phyloP scores from a whole-genome alignment of 192 early-diverging fungal species.

The Thoreauomyces humboldtii region DNA sequence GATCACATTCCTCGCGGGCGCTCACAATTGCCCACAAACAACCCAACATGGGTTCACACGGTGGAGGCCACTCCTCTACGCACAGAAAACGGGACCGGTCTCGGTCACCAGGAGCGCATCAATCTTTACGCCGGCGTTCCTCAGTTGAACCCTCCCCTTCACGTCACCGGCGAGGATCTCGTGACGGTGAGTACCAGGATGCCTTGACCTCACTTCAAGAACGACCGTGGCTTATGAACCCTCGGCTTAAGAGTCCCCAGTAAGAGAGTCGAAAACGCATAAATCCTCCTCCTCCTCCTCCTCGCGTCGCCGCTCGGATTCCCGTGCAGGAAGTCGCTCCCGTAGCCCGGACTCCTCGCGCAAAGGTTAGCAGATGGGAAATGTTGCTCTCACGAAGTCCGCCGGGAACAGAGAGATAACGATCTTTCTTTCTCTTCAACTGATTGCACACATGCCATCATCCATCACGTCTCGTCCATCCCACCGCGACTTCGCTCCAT shows the following conservation, averaged over 20 bases:
- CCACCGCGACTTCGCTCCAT: not conserved
- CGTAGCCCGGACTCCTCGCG: not conserved
- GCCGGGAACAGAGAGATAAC: not conserved
- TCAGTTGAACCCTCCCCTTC: no score
- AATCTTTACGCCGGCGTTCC: no score
- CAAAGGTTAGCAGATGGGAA: not conserved
- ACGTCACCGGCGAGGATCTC: no score
- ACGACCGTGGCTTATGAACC: no score
- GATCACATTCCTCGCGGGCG: no score
- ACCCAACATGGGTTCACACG: no score
- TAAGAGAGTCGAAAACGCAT: not conserved
- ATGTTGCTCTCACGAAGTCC: not conserved
- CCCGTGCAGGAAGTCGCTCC: constrained; percentile 4
- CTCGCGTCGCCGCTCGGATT: not conserved
- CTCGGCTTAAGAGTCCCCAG: not conserved
- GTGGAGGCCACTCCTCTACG: no score
- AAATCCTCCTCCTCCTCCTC: not conserved
- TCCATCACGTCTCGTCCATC: not conserved
- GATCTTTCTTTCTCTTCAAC: constrained; percentile 3
- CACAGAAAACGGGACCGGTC: no score
- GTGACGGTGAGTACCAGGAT: no score
- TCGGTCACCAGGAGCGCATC: no score
- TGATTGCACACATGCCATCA: not conserved
- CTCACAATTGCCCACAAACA: no score
- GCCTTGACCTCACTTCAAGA: no score